Evolutionary conservation across 164 flowering plant genomes (phyloP).

Genomic region (Pachysandra terminalis): DNA sequence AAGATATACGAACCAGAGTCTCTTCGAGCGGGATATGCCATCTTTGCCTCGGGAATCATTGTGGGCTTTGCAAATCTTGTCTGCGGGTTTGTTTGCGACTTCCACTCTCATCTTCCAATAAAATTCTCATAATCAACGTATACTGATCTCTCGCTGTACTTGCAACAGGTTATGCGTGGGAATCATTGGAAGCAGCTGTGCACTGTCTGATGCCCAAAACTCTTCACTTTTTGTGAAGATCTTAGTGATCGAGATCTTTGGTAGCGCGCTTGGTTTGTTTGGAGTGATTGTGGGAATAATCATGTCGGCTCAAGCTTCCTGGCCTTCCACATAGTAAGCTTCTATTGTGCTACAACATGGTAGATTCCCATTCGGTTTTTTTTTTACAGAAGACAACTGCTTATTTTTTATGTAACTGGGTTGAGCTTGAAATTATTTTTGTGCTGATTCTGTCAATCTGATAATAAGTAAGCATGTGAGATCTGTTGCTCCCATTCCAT

Average conservation of each 20-base stretch:
- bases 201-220: constrained; percentile 97
- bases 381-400: no score
- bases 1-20: constrained; percentile 75
- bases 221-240: constrained; percentile 95
- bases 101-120: background rate
- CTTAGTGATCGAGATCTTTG: constrained; percentile 93
- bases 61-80: constrained; percentile 98
- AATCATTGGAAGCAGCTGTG: constrained; percentile 98
- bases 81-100: constrained; percentile 59
- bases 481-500: no score
- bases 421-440: no score
- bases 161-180: constrained; percentile 83
- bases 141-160: background rate
- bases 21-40: constrained; percentile 95
- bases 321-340: constrained; percentile 34
- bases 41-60: constrained; percentile 92
- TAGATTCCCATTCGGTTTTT: no score
- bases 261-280: constrained; percentile 94
- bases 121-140: background rate
- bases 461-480: no score
- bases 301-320: constrained; percentile 95
- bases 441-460: no score
- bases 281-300: constrained; percentile 98
- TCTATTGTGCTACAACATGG: no score
- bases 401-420: no score